phyloP scores from a whole-genome alignment of 2,329 filamentous ascomycete species.

The Basipetospora sp. region DNA sequence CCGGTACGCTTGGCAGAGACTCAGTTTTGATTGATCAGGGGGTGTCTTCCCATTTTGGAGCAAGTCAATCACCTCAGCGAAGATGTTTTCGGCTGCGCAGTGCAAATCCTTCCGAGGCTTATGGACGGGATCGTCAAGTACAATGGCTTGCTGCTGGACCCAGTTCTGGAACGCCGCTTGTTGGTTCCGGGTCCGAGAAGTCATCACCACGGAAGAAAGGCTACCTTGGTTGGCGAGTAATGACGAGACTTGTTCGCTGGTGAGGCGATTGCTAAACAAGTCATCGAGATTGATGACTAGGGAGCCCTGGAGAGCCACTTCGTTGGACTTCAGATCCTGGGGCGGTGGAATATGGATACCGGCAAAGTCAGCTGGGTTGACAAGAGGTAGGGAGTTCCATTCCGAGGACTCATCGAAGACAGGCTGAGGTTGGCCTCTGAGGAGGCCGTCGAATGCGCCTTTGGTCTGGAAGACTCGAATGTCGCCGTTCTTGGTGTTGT shows the following conservation, averaged over 20 bases:
- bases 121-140: background rate
- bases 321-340: background rate
- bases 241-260: background rate
- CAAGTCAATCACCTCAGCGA: background rate
- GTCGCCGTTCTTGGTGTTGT: conserved; percentile 7
- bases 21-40: background rate
- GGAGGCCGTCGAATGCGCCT: conserved; percentile 10
- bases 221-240: background rate
- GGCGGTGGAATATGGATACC: background rate
- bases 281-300: background rate
- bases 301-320: background rate
- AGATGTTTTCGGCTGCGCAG: background rate
- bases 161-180: background rate
- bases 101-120: background rate
- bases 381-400: conserved; percentile 1
- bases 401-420: background rate
- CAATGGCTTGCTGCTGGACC: background rate
- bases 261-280: conserved; percentile 1
- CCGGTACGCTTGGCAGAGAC: background rate
- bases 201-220: background rate
- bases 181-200: background rate
- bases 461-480: conserved; percentile 11
- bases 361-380: background rate
- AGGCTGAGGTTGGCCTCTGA: conserved; percentile 2
- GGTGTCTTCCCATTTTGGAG: background rate